Evolutionary conservation across 2,329 filamentous ascomycete species (phyloP).

Genomic region (Colletotrichum gloeosporioides): DNA sequence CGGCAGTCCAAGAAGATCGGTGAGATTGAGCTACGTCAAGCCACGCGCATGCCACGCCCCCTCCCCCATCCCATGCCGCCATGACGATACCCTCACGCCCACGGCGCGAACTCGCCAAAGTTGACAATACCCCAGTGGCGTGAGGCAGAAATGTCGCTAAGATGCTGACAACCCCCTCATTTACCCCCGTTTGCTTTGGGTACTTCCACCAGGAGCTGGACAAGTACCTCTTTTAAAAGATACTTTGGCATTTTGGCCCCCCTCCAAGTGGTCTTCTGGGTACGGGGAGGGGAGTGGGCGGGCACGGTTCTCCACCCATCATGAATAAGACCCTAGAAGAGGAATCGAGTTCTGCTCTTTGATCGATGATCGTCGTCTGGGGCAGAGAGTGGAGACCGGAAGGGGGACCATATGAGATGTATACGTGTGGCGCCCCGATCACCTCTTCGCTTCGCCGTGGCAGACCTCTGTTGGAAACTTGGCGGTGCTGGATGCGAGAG

Average conservation of each 20-base stretch:
- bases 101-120: background rate
- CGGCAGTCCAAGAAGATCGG: background rate
- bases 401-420: background rate
- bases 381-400: background rate
- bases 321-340: background rate
- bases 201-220: background rate
- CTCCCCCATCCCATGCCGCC: background rate
- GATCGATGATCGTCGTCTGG: background rate
- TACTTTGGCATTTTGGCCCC: background rate
- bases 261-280: background rate
- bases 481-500: background rate
- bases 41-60: background rate
- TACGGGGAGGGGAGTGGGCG: conserved; percentile 1
- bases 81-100: conserved; percentile 7
- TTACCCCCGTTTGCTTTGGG: background rate
- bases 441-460: background rate
- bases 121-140: background rate
- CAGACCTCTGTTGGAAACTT: background rate
- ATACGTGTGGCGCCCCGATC: background rate
- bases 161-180: background rate
- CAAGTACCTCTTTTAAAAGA: background rate
- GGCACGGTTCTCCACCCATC: background rate
- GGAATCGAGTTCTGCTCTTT: background rate
- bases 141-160: background rate
- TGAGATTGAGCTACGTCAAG: background rate